Evolutionary conservation across 2,329 filamentous ascomycete species (phyloP), one percentile per base, ranked within the genome.

Genomic region (Neofusicoccum cordaticola): DNA sequence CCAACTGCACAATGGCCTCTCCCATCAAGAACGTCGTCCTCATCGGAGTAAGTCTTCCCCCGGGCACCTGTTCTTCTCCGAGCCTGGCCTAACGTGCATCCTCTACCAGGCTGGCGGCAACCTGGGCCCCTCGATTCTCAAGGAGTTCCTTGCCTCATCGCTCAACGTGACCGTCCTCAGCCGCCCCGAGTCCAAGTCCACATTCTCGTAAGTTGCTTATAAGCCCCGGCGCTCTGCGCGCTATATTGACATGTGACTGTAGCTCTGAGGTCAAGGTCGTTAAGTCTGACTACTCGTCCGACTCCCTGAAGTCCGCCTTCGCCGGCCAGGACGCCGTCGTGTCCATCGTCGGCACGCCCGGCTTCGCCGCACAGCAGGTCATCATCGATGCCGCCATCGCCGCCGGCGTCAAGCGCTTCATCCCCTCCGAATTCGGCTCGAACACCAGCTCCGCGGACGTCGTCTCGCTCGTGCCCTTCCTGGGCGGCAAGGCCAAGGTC

Each of bases 361-460:
- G 76, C 22, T 71, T 81, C 11, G 73, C 71, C 1, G 72, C 82
- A 1, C 85, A 87, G 69, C 78, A 77, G 53, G 75, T 76, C 13
- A 76, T 89, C 51, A 80, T 89, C 50, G 83, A 88, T 37, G 88
- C 86, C 0, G 83, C 86, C 37, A 77, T 86, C 34, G 81, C 81
- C 3, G 85, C 86, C 1, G 85, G 86, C 1, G 86, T 90, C 5
- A 83, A 83, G 68, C 81, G 86, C 6, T 88, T 87, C 71, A 81
- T 88, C 1, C 86, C 87, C 1, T 85, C 84, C 41, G 88, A 90
- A 68, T 90, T 83, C 67, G 82, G 78, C 42, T 79, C 75, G 70
- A 80, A 76, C 70, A 79, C 69, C 66, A 75, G 68, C 44, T 77
- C 71, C 72, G 73, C 61, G 68, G 74, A 52, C 67, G 77, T 63